These are phyloP conservation scores for Lycium ferocissimum DNA, from an alignment of 257 asterid species.

Conservation along the genomic window DNA sequence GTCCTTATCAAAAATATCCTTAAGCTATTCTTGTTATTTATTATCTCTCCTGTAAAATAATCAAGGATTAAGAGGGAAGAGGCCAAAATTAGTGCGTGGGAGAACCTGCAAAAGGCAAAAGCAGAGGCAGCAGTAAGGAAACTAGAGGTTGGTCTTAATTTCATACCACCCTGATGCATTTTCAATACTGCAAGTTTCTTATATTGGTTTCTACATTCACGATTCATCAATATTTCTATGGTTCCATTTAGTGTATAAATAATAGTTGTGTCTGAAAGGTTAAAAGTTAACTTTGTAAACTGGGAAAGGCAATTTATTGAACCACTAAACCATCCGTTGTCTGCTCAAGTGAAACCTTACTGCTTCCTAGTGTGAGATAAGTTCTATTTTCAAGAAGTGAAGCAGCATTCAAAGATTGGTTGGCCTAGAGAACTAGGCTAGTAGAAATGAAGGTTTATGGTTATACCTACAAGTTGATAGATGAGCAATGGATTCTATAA, in stretches of 20 bases:
- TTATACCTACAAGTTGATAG: background rate
- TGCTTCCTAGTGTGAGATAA: background rate
- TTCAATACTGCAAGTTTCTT: background rate
- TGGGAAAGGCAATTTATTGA: background rate
- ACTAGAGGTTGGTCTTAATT: constrained; percentile 62
- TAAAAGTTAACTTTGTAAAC: no score
- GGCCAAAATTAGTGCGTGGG: constrained; percentile 84
- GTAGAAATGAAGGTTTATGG: background rate
- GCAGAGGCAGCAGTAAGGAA: constrained; percentile 82
- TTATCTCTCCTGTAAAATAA: background rate
- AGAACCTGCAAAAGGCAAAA: constrained; percentile 88
- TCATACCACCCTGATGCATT: constrained; percentile 17
- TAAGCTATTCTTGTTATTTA: background rate
- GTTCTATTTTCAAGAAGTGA: background rate
- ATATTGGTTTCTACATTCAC: background rate
- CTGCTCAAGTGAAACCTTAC: background rate
- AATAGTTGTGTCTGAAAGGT: background rate
- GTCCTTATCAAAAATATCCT: background rate
- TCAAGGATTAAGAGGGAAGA: constrained; percentile 73
- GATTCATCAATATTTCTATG: background rate
- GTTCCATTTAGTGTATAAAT: background rate
- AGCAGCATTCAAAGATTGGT: background rate
- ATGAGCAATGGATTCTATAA: no score
- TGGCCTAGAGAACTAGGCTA: background rate
- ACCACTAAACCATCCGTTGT: background rate